Base-by-base conservation (phyloP, 2,329 filamentous ascomycete genomes). In the Fusarium chaquense region DNA sequence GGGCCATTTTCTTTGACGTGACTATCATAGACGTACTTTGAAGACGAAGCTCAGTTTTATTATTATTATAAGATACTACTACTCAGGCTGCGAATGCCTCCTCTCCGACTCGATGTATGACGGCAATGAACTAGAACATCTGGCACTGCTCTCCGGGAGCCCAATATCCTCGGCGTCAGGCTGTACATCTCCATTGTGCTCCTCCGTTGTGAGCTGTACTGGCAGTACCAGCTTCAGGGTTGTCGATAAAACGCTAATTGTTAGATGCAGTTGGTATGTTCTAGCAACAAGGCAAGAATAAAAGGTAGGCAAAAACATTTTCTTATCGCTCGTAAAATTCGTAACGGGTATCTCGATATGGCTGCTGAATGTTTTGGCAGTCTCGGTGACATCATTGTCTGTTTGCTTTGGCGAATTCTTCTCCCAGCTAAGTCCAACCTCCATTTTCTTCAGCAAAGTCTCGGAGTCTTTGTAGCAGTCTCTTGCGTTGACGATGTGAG, bases 201-300 rank as follows among this genome's bases (percentile, higher is more conserved):
- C 41, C 30, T 63, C 58, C 35, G 28, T 20, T 15, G 47, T 55
- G 6, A 63, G 13, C 16, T 63, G 60, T 1, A 62, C 33, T 6
- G 60, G 58, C 3, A 63, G 35, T 11, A 62, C 30, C 1, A 63
- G 30, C 28, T 56, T 63, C 11, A 63, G 38, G 1, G 47, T n/a
- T 13, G 44, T 20, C 4, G 60, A 55, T 11, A 41, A 47, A 24
- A 62, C 12, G 12, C 20, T 30, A 5, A 63, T 28, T 13, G 30
- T 56, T 18, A 62, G 4, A 30, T 63, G 47, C n/a, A 63, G 6
- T 20, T 63, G 60, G 20, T 63, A 63, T 30, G 58, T 55, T 28
- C 58, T 63, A 24, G 60, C 47, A 47, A 55, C 6, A 15, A 63
- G 24, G 12, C 60, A 63, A 15, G 60, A 63, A 30, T 63, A 62